phyloP scores from a whole-genome alignment of 177 flowering plant genomes.

The Vitis hybrid region DNA sequence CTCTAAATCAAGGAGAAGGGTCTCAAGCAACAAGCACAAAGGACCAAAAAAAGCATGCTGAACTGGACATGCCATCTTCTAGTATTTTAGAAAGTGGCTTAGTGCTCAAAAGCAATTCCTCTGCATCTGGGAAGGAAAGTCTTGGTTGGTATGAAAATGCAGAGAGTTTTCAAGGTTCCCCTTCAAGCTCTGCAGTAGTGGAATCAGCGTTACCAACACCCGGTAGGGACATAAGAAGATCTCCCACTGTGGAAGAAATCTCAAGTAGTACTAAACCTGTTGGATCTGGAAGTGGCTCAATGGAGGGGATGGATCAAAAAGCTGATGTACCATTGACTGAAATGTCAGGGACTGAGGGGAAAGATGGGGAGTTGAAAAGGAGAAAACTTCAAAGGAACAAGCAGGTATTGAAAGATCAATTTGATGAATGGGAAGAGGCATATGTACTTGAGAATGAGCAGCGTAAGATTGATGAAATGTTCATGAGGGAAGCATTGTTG shows the following conservation, averaged over 20 bases:
- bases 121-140: conserved; percentile 28
- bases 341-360: conserved; percentile 30
- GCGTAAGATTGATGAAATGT: conserved; percentile 74
- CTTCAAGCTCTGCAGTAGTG: conserved; percentile 18
- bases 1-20: conserved; percentile 28
- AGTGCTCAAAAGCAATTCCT: conserved; percentile 25
- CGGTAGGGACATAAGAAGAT: conserved; percentile 25
- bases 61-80: conserved; percentile 28
- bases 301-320: conserved; percentile 28
- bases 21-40: conserved; percentile 26
- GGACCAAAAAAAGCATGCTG: conserved; percentile 16
- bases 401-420: conserved; percentile 65
- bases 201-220: conserved; percentile 29
- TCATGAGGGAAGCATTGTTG: conserved; percentile 88
- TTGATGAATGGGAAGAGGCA: conserved; percentile 98
- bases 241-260: conserved; percentile 29
- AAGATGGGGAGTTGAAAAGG: conserved; percentile 46
- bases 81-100: conserved; percentile 28
- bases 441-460: conserved; percentile 70
- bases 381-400: conserved; percentile 61
- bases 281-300: conserved; percentile 27
- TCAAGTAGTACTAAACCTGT: conserved; percentile 25
- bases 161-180: conserved; percentile 18
- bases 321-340: conserved; percentile 18
- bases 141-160: conserved; percentile 20